Percentiles rank a stretch among this genome's conserved stretches.
Conservation (phyloP, 2,329 filamentous ascomycete species). For the Sporothrix sp. region DNA sequence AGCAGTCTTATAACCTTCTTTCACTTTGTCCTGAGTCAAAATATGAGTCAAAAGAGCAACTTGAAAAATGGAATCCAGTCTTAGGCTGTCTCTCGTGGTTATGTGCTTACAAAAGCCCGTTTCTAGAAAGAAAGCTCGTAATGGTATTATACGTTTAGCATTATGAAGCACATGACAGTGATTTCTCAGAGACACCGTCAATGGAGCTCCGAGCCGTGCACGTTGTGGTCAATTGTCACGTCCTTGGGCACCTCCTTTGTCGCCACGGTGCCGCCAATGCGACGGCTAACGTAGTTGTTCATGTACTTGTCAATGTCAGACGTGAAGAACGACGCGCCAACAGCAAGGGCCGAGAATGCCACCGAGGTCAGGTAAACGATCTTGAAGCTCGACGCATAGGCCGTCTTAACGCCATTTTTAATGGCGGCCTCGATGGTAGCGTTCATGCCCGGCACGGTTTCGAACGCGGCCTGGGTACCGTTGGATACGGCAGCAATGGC, state of each 20-base stretch:
- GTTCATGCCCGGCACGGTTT: conserved; percentile 11
- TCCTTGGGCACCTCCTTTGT: conserved; percentile 5
- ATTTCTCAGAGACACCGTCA: too few relatives aligned
- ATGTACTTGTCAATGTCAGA: conserved; percentile 8
- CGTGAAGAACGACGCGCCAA: conserved; percentile 9
- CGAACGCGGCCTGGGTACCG: conserved; percentile 1
- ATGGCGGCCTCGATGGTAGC: conserved; percentile 8
- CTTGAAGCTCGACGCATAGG: conserved; percentile 4
- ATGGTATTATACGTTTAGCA: too few relatives aligned
- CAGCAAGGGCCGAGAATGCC: conserved; percentile 9
- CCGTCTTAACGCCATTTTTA: conserved; percentile 1
- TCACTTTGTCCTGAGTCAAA: too few relatives aligned
- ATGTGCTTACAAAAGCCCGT: too few relatives aligned
- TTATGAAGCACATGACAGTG: too few relatives aligned
- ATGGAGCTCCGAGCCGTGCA: conserved; percentile 1
- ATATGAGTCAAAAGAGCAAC: too few relatives aligned
- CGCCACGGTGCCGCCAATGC: conserved; percentile 10
- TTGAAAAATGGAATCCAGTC: too few relatives aligned
- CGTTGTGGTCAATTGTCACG: conserved; percentile 6
- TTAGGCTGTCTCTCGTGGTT: too few relatives aligned
- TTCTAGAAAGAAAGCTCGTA: too few relatives aligned
- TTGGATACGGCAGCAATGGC: conserved; percentile 4
- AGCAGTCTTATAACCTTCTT: too few relatives aligned
- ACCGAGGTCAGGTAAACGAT: conserved; percentile 10
- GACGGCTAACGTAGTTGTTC: conserved; percentile 11